Conservation (phyloP, 352 stramenopile genomes). For the Phytophthora ohioensis region DNA sequence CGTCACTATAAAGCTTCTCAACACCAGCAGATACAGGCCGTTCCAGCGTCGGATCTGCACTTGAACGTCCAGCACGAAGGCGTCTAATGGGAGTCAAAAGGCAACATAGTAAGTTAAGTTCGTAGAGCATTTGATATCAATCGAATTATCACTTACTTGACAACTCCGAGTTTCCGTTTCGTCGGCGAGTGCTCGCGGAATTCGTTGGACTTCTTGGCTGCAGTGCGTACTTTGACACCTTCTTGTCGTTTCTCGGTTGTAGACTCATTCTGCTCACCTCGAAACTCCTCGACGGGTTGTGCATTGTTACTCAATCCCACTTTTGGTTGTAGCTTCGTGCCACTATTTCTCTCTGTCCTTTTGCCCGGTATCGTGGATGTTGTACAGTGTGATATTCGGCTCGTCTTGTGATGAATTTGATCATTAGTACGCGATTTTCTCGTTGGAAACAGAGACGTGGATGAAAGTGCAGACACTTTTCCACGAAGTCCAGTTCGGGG, state of each 20-base stretch:
- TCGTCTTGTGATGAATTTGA: background rate
- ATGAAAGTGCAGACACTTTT: constrained; percentile 13
- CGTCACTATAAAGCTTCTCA: background rate
- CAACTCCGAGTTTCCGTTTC: constrained; percentile 37
- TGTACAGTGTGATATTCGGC: background rate
- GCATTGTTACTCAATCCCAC: constrained; percentile 11
- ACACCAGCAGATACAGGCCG: background rate
- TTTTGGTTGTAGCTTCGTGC: background rate
- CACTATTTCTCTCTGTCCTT: constrained; percentile 2
- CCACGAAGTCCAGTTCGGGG: constrained; percentile 5
- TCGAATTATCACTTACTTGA: constrained; percentile 32
- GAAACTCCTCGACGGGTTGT: constrained; percentile 8
- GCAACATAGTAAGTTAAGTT: constrained; percentile 6
- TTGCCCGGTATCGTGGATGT: background rate
- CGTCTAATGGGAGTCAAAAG: constrained; percentile 21
- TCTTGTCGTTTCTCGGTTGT: background rate
- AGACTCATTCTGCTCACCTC: background rate
- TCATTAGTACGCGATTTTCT: constrained; percentile 14
- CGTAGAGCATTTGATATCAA: background rate
- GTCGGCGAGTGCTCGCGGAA: constrained; percentile 29
- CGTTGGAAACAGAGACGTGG: constrained; percentile 13
- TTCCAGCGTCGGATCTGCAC: constrained; percentile 14
- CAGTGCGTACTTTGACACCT: background rate
- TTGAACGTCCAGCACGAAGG: constrained; percentile 20
- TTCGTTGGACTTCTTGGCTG: constrained; percentile 20